Evolutionary conservation across 2,329 filamentous ascomycete species (phyloP).

Genomic region (Grosmannia clavigera): DNA sequence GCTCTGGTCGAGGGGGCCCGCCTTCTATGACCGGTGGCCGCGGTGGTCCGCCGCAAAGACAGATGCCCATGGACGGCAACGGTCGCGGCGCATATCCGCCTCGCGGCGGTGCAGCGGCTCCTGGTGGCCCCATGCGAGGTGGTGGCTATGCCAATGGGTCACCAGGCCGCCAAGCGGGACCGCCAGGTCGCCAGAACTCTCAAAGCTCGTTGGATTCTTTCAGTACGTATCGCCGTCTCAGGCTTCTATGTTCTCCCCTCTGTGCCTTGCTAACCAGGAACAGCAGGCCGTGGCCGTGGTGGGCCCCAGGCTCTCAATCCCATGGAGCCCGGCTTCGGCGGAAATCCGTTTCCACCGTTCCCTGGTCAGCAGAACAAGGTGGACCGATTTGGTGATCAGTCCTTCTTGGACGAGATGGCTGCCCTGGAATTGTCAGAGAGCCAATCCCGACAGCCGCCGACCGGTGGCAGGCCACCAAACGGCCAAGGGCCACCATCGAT

Average conservation of each 20-base stretch:
- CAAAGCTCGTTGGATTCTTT: not conserved
- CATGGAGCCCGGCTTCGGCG: constrained; percentile 23
- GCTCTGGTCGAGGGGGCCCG: constrained; percentile 25
- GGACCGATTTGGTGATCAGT: constrained; percentile 27
- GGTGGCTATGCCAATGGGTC: constrained; percentile 21
- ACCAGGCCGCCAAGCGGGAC: constrained; percentile 9
- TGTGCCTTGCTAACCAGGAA: not conserved
- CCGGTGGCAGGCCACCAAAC: constrained; percentile 1
- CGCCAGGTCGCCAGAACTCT: not conserved
- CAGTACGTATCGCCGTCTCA: not conserved
- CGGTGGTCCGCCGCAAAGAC: constrained; percentile 29
- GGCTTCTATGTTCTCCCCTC: not conserved
- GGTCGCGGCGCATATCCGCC: constrained; percentile 26
- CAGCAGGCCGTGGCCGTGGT: constrained; percentile 16
- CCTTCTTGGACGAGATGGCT: constrained; percentile 29
- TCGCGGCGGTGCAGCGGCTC: constrained; percentile 19
- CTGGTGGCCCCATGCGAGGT: constrained; percentile 19
- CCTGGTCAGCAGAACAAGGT: constrained; percentile 27
- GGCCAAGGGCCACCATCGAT: constrained; percentile 12
- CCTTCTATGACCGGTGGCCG: constrained; percentile 31
- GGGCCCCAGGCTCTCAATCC: constrained; percentile 12
- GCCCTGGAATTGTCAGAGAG: constrained; percentile 24
- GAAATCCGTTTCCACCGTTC: constrained; percentile 29
- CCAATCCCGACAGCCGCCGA: constrained; percentile 12
- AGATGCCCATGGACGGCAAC: constrained; percentile 24